Base-by-base conservation (phyloP, 352 stramenopile species). In the Aphanomyces astaci region DNA sequence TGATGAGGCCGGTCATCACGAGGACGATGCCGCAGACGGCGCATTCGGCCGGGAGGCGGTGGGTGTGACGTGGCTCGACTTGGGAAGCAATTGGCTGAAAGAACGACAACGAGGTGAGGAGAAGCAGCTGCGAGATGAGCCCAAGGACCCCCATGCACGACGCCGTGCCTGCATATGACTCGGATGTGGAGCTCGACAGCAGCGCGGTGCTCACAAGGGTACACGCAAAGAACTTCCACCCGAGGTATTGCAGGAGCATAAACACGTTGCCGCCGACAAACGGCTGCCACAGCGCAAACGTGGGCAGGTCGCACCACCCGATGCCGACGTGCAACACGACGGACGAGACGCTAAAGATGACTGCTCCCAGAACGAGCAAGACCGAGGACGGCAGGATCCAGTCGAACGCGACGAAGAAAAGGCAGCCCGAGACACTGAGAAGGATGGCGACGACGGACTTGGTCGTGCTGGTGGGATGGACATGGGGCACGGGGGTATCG, bases 191-290 rank as follows among this genome's bases (percentile, higher is more conserved):
- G 31, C 66, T 72, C 0, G 66, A 32, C 4, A 68, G 69, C 7
- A 48, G 52, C 0, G n/a, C 40, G 3, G 31, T 62, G 30, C 71
- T 71, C 11, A 80, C 75, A 0, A 85, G 57, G 3, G 71, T 78
- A n/a, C 71, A 75, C 22, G 73, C 77, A 17, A 85, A 81, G 56
- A 87, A 74, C 60, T 85, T 78, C 79, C 79, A 87, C 13, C 79
- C 79, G 17, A 87, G 53, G 43, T 85, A 87, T 67, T 87, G 79
- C 0, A 87, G 72, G n/a, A 87, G 65, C 59, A 87, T 57, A 48
- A 85, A 87, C 36, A 76, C 73, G 1, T 69, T 64, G 52, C 81
- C 79, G 28, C 79, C 79, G 63, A 84, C 75, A 51, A 87, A 87
- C 10, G 79, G 79, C 71, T 85, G 78, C 79, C 79, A 87, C 4